Percentiles rank a stretch among this genome's conserved stretches.
These are phyloP conservation scores for Williopsis jadinii DNA, from an alignment of 1,139 yeast species.

Conservation along the genomic window DNA sequence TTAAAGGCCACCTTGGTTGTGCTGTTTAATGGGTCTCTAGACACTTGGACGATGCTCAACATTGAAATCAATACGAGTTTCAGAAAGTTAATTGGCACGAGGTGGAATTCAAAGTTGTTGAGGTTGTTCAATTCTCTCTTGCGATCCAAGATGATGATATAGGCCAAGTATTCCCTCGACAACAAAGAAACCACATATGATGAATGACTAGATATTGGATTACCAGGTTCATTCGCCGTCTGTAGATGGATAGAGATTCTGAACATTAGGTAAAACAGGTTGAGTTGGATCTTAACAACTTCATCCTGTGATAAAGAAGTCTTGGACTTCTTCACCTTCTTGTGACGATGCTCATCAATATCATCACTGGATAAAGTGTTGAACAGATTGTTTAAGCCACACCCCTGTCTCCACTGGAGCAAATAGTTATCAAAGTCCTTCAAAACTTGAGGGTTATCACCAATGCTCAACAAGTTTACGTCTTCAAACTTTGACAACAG, in stretches of 20 bases:
- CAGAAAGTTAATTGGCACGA: conserved; percentile 21
- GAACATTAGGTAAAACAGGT: conserved; percentile 16
- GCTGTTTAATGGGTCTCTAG: conserved; percentile 4
- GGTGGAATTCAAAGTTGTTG: conserved; percentile 21
- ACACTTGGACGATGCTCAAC: conserved; percentile 10
- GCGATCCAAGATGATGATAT: conserved; percentile 14
- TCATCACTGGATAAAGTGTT: conserved; percentile 5
- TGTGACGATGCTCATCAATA: conserved; percentile 3
- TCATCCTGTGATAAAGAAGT: conserved; percentile 9
- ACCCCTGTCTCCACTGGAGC: conserved; percentile 9
- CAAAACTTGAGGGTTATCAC: conserved; percentile 11
- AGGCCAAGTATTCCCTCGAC: conserved; percentile 12
- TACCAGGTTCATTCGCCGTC: conserved; percentile 4
- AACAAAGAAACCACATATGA: conserved; percentile 9
- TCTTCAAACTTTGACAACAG: conserved; percentile 13
- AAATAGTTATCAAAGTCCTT: conserved; percentile 10
- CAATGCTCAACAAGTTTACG: conserved; percentile 11
- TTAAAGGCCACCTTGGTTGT: conserved; percentile 7
- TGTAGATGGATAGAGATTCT: conserved; percentile 15
- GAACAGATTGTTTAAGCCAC: conserved; percentile 8
- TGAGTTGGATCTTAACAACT: conserved; percentile 15
- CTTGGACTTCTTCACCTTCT: conserved; percentile 4
- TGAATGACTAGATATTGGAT: conserved; percentile 9
- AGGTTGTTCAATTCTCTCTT: conserved; percentile 18
- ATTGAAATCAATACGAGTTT: conserved; percentile 15